Percentiles rank a stretch among this genome's conserved stretches.
Evolutionary conservation across 495 filamentous ascomycete species (phyloP).

Genomic region (Talaromyces stipitatus): DNA sequence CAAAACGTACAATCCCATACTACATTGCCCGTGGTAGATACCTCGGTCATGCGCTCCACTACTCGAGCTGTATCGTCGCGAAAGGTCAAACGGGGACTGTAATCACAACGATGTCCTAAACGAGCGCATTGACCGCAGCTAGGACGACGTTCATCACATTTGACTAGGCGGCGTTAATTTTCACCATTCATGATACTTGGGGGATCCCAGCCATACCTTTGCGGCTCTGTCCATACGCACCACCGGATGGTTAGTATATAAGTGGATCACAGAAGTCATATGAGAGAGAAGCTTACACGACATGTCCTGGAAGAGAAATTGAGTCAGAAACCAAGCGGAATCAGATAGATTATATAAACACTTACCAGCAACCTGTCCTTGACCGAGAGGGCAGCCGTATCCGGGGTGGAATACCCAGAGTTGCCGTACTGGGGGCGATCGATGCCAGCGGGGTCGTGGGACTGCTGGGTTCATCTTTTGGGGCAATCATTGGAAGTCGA

Average conservation of each 20-base stretch:
- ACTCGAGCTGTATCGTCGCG: constrained; percentile 49
- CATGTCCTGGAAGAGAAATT: constrained; percentile 33
- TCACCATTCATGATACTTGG: not conserved
- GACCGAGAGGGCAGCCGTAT: constrained; percentile 47
- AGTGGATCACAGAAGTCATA: not conserved
- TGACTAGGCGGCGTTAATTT: constrained; percentile 23
- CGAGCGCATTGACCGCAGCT: constrained; percentile 50
- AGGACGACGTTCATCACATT: constrained; percentile 47
- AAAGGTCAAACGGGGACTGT: constrained; percentile 47
- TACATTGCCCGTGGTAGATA: constrained; percentile 36
- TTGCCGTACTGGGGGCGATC: constrained; percentile 2
- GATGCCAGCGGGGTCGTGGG: constrained; percentile 2
- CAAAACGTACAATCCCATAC: constrained; percentile 47
- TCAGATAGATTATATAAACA: constrained; percentile 10
- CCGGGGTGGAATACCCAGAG: constrained; percentile 29
- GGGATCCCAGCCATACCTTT: constrained; percentile 32
- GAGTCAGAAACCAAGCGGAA: constrained; percentile 9
- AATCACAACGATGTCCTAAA: constrained; percentile 50
- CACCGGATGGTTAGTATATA: not conserved
- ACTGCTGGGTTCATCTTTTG: constrained; percentile 30
- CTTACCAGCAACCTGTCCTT: constrained; percentile 47
- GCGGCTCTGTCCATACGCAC: constrained; percentile 30
- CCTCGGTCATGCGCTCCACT: constrained; percentile 48
- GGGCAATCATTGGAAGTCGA: constrained; percentile 40
- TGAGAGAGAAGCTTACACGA: constrained; percentile 30